Percentiles rank a stretch among this genome's conserved stretches.
phyloP scores from a whole-genome alignment of 345 rosid species.

The Nephelium lappaceum region DNA sequence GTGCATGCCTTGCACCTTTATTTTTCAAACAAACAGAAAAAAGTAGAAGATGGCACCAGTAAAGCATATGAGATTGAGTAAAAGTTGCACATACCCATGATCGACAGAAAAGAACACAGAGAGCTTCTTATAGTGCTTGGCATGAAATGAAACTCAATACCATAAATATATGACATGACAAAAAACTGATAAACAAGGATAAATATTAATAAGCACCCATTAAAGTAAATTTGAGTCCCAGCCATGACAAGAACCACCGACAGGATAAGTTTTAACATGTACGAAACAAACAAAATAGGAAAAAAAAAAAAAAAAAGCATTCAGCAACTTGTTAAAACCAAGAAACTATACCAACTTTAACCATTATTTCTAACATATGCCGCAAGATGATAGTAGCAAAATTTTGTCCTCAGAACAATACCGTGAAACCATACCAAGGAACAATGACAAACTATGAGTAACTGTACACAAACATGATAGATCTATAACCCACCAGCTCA shows the following conservation, averaged over 20 bases:
- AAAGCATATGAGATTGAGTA: not conserved
- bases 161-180: not conserved
- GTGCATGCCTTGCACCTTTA: conserved; percentile 94
- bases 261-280: not conserved
- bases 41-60: conserved; percentile 14
- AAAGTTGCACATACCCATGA: not conserved
- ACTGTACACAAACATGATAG: not conserved
- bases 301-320: too few species aligned
- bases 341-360: not conserved
- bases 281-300: not conserved
- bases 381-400: not conserved
- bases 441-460: not conserved
- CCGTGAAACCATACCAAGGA: not conserved
- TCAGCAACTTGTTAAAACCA: too few species aligned
- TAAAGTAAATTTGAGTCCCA: not conserved
- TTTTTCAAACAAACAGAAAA: not conserved
- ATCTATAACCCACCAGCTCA: too few species aligned
- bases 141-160: not conserved
- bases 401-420: not conserved
- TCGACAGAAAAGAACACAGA: not conserved
- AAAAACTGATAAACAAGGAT: not conserved
- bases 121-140: not conserved
- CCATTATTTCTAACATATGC: not conserved
- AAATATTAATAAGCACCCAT: not conserved
- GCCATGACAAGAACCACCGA: not conserved